Conservation (phyloP, 1,284 basidiomycete species). For the Ceratobasidium sp. region DNA sequence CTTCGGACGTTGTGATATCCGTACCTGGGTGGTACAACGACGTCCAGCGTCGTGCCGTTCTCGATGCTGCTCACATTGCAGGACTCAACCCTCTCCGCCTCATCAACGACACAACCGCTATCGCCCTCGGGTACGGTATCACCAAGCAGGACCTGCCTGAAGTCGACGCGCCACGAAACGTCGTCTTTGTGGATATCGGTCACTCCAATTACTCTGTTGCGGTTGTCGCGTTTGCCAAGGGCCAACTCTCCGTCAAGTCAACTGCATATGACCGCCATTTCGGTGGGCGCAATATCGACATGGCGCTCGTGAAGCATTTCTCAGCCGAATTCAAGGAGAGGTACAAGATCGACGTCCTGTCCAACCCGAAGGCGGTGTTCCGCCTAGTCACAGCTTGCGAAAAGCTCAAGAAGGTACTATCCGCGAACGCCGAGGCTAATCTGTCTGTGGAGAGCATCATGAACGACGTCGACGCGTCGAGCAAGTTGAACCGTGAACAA, state of each 20-base stretch:
- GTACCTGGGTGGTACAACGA: conserved; percentile 96
- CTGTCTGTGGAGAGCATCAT: conserved; percentile 92
- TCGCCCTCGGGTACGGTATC: conserved; percentile 94
- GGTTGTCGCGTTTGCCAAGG: conserved; percentile 90
- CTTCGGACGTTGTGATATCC: conserved; percentile 90
- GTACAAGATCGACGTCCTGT: conserved; percentile 93
- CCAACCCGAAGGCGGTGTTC: conserved; percentile 89
- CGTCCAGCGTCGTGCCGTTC: conserved; percentile 82
- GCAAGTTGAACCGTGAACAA: conserved; percentile 64
- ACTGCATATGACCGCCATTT: conserved; percentile 89
- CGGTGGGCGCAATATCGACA: conserved; percentile 93
- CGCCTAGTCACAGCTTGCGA: conserved; percentile 82
- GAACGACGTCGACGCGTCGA: conserved; percentile 81
- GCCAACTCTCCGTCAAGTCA: conserved; percentile 82
- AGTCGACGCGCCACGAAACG: conserved; percentile 77
- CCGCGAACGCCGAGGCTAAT: conserved; percentile 84
- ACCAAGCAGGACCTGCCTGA: conserved; percentile 91
- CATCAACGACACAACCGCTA: conserved; percentile 93
- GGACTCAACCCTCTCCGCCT: conserved; percentile 87
- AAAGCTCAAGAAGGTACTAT: conserved; percentile 74
- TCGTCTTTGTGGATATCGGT: conserved; percentile 91
- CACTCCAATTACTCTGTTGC: conserved; percentile 86
- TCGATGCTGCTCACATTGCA: conserved; percentile 87
- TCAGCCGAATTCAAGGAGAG: conserved; percentile 87
- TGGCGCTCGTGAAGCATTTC: conserved; percentile 85